Conservation (phyloP, 495 filamentous ascomycete genomes). For the Alectoria sarmentosa region DNA sequence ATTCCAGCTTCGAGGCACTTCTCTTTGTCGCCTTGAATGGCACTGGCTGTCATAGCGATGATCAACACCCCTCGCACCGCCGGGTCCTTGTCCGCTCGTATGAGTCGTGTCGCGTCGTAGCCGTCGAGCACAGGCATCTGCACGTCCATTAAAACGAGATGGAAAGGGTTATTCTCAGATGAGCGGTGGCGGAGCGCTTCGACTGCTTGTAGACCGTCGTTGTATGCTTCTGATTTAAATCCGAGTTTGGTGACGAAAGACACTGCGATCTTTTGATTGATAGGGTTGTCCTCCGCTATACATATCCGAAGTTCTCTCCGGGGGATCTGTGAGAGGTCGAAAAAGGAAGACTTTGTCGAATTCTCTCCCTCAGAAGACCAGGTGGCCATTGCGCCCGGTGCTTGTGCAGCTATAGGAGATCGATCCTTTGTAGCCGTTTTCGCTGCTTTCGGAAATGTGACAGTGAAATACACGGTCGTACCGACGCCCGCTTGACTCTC, state of each 20-base stretch:
- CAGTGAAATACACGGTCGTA: conserved; percentile 78
- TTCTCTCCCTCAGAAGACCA: conserved; percentile 44
- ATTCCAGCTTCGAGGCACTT: conserved; percentile 89
- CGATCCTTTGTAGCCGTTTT: conserved; percentile 38
- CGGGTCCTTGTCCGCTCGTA: conserved; percentile 66
- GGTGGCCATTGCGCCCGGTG: conserved; percentile 47
- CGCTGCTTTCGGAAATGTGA: conserved; percentile 72
- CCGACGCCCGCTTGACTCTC: conserved; percentile 69
- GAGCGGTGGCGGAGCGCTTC: conserved; percentile 72
- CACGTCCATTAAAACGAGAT: conserved; percentile 86
- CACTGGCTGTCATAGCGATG: conserved; percentile 89
- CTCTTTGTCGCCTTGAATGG: conserved; percentile 85
- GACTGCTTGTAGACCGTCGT: conserved; percentile 77
- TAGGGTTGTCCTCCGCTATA: conserved; percentile 87
- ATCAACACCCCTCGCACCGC: conserved; percentile 70
- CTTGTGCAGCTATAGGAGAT: conserved; percentile 28
- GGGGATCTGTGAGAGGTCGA: conserved; percentile 62
- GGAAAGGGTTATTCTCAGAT: conserved; percentile 57
- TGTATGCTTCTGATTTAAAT: conserved; percentile 75
- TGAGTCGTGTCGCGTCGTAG: conserved; percentile 81
- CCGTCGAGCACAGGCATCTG: conserved; percentile 93
- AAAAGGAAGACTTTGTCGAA: conserved; percentile 31
- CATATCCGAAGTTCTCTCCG: conserved; percentile 74
- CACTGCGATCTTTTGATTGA: conserved; percentile 87
- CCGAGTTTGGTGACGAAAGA: conserved; percentile 81